phyloP scores from a whole-genome alignment of 441 rosid species.

The Populus hybrid region DNA sequence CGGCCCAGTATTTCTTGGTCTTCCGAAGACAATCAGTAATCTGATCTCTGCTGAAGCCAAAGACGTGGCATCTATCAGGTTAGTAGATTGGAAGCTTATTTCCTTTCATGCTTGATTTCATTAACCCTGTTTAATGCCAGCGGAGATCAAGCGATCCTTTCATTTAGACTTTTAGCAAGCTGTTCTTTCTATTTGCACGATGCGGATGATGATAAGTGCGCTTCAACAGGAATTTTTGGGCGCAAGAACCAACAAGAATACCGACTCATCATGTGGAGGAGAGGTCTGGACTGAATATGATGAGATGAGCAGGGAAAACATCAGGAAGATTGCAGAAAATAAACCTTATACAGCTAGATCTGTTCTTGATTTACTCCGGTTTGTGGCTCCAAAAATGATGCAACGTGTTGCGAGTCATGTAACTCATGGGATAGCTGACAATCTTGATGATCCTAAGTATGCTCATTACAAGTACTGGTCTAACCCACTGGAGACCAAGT shows the following conservation, averaged over 20 bases:
- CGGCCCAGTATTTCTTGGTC: conserved; percentile 57
- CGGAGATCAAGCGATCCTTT: background rate
- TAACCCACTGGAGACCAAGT: conserved; percentile 67
- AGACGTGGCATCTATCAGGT: conserved; percentile 54
- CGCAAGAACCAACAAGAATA: conserved; percentile 3
- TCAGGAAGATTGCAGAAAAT: conserved; percentile 36
- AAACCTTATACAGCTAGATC: conserved; percentile 50
- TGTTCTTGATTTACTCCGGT: conserved; percentile 46
- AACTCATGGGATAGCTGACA: conserved; percentile 64
- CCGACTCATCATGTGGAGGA: conserved; percentile 27
- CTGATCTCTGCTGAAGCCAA: conserved; percentile 54
- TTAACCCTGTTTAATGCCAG: background rate
- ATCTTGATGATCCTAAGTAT: conserved; percentile 59
- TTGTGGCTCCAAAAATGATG: conserved; percentile 65
- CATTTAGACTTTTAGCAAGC: background rate
- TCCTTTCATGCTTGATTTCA: too few relatives aligned
- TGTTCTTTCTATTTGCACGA: background rate
- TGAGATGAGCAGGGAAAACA: conserved; percentile 41
- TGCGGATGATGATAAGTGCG: background rate
- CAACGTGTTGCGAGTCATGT: conserved; percentile 57
- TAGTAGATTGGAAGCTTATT: background rate
- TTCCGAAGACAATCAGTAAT: conserved; percentile 54
- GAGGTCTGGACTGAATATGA: conserved; percentile 60
- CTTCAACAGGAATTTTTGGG: conserved; percentile 34
- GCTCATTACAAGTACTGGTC: conserved; percentile 65